These are phyloP conservation scores for Isabelozyma heimii DNA, from an alignment of 805 yeast species.

Conservation along the genomic window DNA sequence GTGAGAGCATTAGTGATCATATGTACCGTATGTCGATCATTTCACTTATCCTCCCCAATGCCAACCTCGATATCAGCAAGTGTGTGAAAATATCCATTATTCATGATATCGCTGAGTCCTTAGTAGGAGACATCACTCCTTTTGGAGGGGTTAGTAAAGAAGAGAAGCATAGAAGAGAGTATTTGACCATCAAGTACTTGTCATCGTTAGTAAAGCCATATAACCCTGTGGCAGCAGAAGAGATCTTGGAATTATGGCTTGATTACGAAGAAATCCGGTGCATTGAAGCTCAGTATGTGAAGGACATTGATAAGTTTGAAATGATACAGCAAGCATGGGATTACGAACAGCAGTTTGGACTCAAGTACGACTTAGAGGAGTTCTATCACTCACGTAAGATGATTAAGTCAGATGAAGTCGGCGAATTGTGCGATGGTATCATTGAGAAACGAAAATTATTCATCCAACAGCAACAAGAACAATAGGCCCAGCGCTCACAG, in stretches of 20 bases:
- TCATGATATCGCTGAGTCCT: slow-evolving; percentile 91
- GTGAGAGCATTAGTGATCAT: slow-evolving; percentile 86
- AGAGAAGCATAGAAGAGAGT: slow-evolving; percentile 85
- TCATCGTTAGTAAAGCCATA: slow-evolving; percentile 61
- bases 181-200: slow-evolving; percentile 65
- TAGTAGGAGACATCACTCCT: slow-evolving; percentile 93
- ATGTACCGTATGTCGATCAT: slow-evolving; percentile 93
- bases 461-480: slow-evolving; percentile 3
- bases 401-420: slow-evolving; percentile 71
- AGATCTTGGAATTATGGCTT: slow-evolving; percentile 71
- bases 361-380: slow-evolving; percentile 59
- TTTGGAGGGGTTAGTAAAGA: slow-evolving; percentile 64
- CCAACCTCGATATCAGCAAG: slow-evolving; percentile 55
- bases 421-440: slow-evolving; percentile 58
- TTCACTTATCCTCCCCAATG: slow-evolving; percentile 60
- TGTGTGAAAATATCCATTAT: slow-evolving; percentile 85
- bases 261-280: slow-evolving; percentile 86
- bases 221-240: slow-evolving; percentile 58
- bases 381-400: slow-evolving; percentile 61
- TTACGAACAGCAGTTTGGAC: slow-evolving; percentile 68
- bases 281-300: slow-evolving; percentile 83
- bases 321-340: slow-evolving; percentile 79
- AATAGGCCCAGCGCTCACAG: background rate
- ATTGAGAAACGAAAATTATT: slow-evolving; percentile 18
- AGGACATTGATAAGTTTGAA: slow-evolving; percentile 91